Evolutionary conservation across 768 basidiomycete species (phyloP), one percentile per base, ranked within the genome.

Genomic region (Naganishia antarctica): DNA sequence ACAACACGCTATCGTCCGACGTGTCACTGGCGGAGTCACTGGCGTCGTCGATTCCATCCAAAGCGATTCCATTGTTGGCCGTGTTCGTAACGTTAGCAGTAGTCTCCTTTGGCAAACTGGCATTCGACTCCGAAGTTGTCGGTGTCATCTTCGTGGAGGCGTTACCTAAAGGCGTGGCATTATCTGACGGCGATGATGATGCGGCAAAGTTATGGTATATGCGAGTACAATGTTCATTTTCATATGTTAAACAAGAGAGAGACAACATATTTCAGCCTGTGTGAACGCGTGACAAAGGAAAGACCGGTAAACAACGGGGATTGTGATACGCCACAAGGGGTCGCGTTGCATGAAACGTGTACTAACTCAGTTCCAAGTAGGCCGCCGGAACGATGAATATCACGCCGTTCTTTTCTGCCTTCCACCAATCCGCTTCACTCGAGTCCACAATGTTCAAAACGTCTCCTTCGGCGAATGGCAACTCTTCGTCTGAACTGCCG

Each of bases 301-400:
- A 79, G 80, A 84, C 13, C 21, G 83, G 80, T 79, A 70, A 74
- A 67, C 79, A 75, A 82, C 80, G 77, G 77, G 63, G 67, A 37
- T 32, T 59, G 43, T 40, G 53, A 57, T 25, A 68, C 65, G 65
- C 63, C 65, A 49, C 61, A 8, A 51, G 47, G 50, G 37, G 66
- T 49, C 58, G 59, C 60, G 46, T 57, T 61, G 64, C 45, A 53
- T 61, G 49, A 50, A 47, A 68, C 70, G 78, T 13, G 32, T 53
- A 94, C 93, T 94, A 87, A 94, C 94, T 90, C 84, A 87, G 84
- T 78, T 94, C 89, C 75, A 99, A 76, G 77, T 98, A 98, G 21
- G 86, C 85, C 26, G 92, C 91, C 59, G 96, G 96, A 4, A 92
- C 91, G 73, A 92, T 86, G 79, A 88, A 89, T 59, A 96, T 85